Conservation (phyloP, 2,329 filamentous ascomycete species). For the Xylaria sp. region DNA sequence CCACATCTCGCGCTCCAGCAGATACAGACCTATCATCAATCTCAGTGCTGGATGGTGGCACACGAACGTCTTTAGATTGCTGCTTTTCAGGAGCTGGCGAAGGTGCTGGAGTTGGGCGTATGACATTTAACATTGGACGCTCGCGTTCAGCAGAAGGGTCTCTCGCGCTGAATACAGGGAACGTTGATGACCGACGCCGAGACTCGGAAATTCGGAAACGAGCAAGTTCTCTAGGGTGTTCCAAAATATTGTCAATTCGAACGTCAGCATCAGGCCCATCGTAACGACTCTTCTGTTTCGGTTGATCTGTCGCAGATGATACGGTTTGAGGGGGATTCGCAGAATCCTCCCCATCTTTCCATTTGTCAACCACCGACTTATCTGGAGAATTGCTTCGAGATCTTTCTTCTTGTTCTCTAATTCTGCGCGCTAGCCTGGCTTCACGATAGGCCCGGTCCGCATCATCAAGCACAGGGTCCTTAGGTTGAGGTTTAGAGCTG, state of each 20-base stretch:
- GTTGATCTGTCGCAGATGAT: conserved; percentile 60
- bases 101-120: conserved; percentile 67
- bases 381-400: conserved; percentile 64
- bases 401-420: conserved; percentile 64
- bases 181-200: conserved; percentile 45
- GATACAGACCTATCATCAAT: conserved; percentile 51
- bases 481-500: conserved; percentile 45
- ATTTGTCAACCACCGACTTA: conserved; percentile 67
- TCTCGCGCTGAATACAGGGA: conserved; percentile 56
- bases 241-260: conserved; percentile 67
- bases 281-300: conserved; percentile 61
- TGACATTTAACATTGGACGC: conserved; percentile 69
- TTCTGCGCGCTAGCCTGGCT: conserved; percentile 63
- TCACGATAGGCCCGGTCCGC: conserved; percentile 70
- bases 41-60: conserved; percentile 27
- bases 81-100: conserved; percentile 62
- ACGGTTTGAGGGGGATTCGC: conserved; percentile 59
- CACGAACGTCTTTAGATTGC: conserved; percentile 31
- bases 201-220: conserved; percentile 49
- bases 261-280: conserved; percentile 73
- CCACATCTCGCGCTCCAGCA: conserved; percentile 56
- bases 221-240: conserved; percentile 61
- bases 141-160: conserved; percentile 67
- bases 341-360: conserved; percentile 55
- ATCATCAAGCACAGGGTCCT: conserved; percentile 65